Evolutionary conservation across 306 rosid species (phyloP).

Genomic region (apple (Malus domestica)): DNA sequence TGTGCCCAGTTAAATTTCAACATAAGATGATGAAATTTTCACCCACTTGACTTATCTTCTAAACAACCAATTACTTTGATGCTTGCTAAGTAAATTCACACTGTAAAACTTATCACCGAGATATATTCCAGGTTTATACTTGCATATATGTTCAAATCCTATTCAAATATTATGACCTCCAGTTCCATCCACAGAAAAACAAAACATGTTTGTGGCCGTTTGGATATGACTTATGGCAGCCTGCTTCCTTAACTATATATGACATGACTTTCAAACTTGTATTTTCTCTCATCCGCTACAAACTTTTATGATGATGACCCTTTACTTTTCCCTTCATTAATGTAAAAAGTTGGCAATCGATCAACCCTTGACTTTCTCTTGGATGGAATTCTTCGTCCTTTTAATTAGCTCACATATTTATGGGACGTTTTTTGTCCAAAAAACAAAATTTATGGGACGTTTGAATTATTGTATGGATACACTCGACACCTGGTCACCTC

Average conservation of each 20-base stretch:
- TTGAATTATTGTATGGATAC: not conserved
- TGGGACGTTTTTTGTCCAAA: not conserved
- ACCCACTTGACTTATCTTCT: not conserved
- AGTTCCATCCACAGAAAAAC: no score
- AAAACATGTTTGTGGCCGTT: not conserved
- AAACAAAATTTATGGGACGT: not conserved
- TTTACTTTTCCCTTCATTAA: not conserved
- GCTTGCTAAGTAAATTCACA: not conserved
- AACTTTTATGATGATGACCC: not conserved
- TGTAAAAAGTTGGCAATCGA: not conserved
- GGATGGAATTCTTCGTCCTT: not conserved
- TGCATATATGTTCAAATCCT: not conserved
- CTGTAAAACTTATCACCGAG: not conserved
- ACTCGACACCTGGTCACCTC: not conserved
- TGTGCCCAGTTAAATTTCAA: no score
- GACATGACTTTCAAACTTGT: not conserved
- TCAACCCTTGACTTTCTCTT: not conserved
- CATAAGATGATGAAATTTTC: no score
- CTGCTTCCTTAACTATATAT: not conserved
- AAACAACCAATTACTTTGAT: not conserved
- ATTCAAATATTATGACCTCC: no score
- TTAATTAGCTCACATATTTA: not conserved
- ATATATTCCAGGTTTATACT: no score
- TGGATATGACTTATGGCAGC: not conserved
- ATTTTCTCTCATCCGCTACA: not conserved